Percentiles rank a stretch among this genome's conserved stretches.
Conservation (phyloP, 75 land plant species). For the Cryptomeria japonica region DNA sequence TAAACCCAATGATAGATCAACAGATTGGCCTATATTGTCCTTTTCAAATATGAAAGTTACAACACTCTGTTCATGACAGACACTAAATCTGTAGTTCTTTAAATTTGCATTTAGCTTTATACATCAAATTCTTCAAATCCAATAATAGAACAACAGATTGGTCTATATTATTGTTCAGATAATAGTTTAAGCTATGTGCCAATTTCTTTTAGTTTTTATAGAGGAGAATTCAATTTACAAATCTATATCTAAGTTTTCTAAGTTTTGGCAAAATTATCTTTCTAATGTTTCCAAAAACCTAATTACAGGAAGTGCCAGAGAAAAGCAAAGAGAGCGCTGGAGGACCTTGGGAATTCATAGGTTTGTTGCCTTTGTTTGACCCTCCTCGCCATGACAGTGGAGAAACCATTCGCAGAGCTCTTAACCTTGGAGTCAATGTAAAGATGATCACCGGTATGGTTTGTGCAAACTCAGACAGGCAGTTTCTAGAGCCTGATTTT, state of each 20-base stretch:
- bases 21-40: too few species aligned
- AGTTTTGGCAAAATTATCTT: neutral
- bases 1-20: too few species aligned
- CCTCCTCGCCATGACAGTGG: constrained; percentile 90
- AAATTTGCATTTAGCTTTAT: too few species aligned
- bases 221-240: neutral
- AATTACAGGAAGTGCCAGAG: constrained; percentile 56
- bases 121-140: too few species aligned
- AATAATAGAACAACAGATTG: too few species aligned
- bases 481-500: neutral
- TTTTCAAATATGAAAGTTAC: too few species aligned
- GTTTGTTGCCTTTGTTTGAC: constrained; percentile 76
- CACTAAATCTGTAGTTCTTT: too few species aligned
- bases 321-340: constrained; percentile 61
- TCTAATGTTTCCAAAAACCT: neutral
- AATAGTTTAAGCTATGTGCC: too few species aligned
- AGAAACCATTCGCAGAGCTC: constrained; percentile 73
- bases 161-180: too few species aligned
- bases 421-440: constrained; percentile 78
- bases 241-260: neutral
- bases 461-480: neutral
- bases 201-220: neutral
- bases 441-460: constrained; percentile 79
- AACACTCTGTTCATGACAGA: too few species aligned
- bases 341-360: constrained; percentile 61